Percentiles rank a stretch among this genome's conserved stretches.
Evolutionary conservation across 805 yeast species (phyloP).

Genomic region (Yamadazyma tumulicola): DNA sequence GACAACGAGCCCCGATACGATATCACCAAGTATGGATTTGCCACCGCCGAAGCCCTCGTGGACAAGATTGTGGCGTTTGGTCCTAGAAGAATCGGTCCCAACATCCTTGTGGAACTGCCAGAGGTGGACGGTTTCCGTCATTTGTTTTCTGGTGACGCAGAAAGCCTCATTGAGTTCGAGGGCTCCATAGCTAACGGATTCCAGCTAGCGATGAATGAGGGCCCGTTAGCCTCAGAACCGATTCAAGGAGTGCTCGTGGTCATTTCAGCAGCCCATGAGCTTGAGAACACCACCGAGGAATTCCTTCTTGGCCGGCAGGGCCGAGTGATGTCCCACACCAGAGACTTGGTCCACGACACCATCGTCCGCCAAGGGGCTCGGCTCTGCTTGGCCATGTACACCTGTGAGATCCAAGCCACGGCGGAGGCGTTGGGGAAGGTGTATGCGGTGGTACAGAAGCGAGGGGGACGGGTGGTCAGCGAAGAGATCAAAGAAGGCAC

Average conservation of each 20-base stretch:
- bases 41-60: constrained; percentile 18
- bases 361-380: constrained; percentile 86
- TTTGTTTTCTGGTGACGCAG: constrained; percentile 18
- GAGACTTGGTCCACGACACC: constrained; percentile 68
- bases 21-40: constrained; percentile 14
- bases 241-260: constrained; percentile 74
- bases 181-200: constrained; percentile 77
- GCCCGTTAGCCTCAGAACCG: constrained; percentile 87
- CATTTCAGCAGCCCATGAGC: constrained; percentile 17
- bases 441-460: constrained; percentile 85
- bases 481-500: constrained; percentile 99
- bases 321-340: constrained; percentile 65
- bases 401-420: constrained; percentile 92
- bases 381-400: constrained; percentile 85
- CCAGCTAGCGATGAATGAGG: constrained; percentile 75
- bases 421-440: constrained; percentile 94
- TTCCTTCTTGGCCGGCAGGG: constrained; percentile 55
- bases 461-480: constrained; percentile 78
- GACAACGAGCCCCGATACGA: constrained; percentile 8
- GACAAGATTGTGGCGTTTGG: constrained; percentile 62
- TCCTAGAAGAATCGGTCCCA: constrained; percentile 73
- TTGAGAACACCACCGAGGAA: constrained; percentile 22
- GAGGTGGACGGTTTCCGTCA: constrained; percentile 26
- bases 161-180: constrained; percentile 38
- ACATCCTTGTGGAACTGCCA: constrained; percentile 59